Base-by-base conservation (phyloP, 306 rosid species). In the Ormosia semicastrata region DNA sequence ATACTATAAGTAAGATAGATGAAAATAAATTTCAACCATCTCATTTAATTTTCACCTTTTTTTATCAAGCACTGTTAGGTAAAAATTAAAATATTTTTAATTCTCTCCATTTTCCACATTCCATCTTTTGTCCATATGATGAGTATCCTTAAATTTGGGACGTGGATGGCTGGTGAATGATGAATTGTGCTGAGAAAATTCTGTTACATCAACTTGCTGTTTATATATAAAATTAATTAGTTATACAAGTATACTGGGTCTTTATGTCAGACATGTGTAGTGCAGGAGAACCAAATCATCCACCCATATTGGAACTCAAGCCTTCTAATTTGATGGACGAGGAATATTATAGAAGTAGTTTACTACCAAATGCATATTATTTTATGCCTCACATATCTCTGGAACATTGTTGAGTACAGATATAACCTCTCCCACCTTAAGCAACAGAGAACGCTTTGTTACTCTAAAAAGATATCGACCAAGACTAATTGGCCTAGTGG, bases 361-460 rank as follows among this genome's bases (percentile, higher is more conserved):
- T 72, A 66, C 33, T 62, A 50, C 77, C 39, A 57, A 46, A 40
- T 29, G 30, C 73, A 49, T 76, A 69, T 72, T 60, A 71, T 76
- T 73, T 72, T 65, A 68, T 54, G 50, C 8, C 67, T 83, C 81
- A 66, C 18, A 32, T 56, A 74, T 85, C 72, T 65, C 68, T 17
- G 85, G 66, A 85, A 49, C 18, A 49, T 32, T 30, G 43, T 71
- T 66, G 69, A 13, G 60, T 34, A 37, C 33, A 7, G 29, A 46
- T 49, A 50, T 49, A 32, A 13, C 34, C 59, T 9, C 53, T 7
- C 29, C 62, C 68, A 63, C 67, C 79, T 59, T 65, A 30, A 37
- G 76, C 79, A 79, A 76, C 81, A 71, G 58, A 80, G 49, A 83
- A 71, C 46, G 13, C 57, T 46, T 77, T 69, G 30, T 83, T 13